Conservation (phyloP, 495 filamentous ascomycete species). For the Neurospora cerealis region DNA sequence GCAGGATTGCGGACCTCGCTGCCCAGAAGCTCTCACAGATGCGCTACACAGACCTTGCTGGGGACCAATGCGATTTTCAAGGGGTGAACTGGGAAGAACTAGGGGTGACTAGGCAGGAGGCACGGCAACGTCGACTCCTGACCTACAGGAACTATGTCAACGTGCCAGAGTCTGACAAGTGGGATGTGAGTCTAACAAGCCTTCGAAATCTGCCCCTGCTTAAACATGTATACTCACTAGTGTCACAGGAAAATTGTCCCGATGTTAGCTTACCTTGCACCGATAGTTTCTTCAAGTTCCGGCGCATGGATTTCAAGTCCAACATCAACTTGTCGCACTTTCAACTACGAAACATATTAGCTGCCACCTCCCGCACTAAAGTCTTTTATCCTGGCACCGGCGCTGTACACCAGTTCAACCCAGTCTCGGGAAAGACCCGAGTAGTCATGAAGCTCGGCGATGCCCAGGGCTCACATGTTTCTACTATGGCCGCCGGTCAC, state of each 20-base stretch:
- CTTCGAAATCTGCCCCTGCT: slow-evolving; percentile 1
- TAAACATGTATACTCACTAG: not conserved
- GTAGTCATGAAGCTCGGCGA: slow-evolving; percentile 53
- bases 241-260: slow-evolving; percentile 16
- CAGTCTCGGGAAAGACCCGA: slow-evolving; percentile 33
- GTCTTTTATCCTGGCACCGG: slow-evolving; percentile 63
- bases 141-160: slow-evolving; percentile 54
- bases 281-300: slow-evolving; percentile 59
- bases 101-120: slow-evolving; percentile 49
- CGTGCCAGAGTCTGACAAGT: slow-evolving; percentile 22
- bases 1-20: slow-evolving; percentile 12
- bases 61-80: slow-evolving; percentile 61
- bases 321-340: slow-evolving; percentile 68
- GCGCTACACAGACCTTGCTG: slow-evolving; percentile 38
- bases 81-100: slow-evolving; percentile 66
- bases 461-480: slow-evolving; percentile 45
- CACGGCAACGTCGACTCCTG: slow-evolving; percentile 45
- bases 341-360: slow-evolving; percentile 79
- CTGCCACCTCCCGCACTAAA: slow-evolving; percentile 60
- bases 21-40: slow-evolving; percentile 11
- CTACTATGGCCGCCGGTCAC: slow-evolving; percentile 57
- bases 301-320: slow-evolving; percentile 55
- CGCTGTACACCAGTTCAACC: slow-evolving; percentile 46
- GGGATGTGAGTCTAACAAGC: slow-evolving; percentile 20
- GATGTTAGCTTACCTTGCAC: slow-evolving; percentile 28